Evolutionary conservation across 2,329 filamentous ascomycete species (phyloP).

Genomic region (Fonsecaea nubica): DNA sequence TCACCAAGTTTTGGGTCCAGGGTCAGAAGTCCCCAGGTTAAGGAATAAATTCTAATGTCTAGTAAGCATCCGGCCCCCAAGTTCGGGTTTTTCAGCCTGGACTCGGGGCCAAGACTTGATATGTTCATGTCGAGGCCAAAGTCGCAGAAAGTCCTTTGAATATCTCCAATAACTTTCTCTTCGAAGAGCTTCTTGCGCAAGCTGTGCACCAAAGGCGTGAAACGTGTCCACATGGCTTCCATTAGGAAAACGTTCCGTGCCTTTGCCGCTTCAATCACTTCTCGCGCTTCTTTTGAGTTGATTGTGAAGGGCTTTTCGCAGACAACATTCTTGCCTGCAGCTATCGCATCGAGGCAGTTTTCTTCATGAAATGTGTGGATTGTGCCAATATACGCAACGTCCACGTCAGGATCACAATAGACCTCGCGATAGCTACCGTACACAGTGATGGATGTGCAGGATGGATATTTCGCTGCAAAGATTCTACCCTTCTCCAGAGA

Average conservation of each 20-base stretch:
- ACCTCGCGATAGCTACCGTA: no score
- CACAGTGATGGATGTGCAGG: no score
- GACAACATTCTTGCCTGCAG: no score
- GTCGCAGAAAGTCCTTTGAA: slow-evolving; percentile 64
- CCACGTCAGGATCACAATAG: no score
- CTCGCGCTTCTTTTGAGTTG: slow-evolving; percentile 75
- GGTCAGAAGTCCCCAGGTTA: slow-evolving; percentile 90
- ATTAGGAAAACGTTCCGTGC: slow-evolving; percentile 77
- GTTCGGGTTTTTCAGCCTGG: slow-evolving; percentile 72
- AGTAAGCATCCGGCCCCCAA: slow-evolving; percentile 82
- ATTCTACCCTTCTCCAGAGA: no score
- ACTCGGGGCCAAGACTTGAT: background rate
- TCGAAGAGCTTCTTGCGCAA: slow-evolving; percentile 59
- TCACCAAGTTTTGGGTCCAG: slow-evolving; percentile 71
- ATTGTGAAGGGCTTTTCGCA: slow-evolving; percentile 85
- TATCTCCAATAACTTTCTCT: slow-evolving; percentile 59
- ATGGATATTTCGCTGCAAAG: no score
- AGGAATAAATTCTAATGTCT: slow-evolving; percentile 83
- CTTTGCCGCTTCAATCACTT: slow-evolving; percentile 73
- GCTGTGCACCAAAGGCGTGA: slow-evolving; percentile 80
- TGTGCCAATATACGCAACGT: no score
- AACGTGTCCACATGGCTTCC: slow-evolving; percentile 78
- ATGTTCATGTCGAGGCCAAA: slow-evolving; percentile 42
- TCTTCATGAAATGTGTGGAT: no score
- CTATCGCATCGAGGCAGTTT: no score